phyloP scores from a whole-genome alignment of 2,329 filamentous ascomycete genomes.

The Dactylellina parvicollis region DNA sequence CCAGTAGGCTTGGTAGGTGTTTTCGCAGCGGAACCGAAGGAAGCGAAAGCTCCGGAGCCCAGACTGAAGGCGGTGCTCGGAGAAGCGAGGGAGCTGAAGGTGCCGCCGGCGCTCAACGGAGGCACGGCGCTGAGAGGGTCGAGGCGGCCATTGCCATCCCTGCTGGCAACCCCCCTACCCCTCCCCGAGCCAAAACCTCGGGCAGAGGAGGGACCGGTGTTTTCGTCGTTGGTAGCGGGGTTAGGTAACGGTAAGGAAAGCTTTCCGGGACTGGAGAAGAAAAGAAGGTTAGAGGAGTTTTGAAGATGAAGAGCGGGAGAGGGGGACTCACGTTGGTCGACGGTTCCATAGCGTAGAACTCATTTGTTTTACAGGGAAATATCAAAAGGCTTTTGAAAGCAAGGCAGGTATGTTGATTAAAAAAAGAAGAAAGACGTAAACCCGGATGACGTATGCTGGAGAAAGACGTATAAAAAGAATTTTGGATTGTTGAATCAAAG shows the following conservation, averaged over 20 bases:
- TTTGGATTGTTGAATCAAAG: slow-evolving; percentile 3
- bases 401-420: background rate
- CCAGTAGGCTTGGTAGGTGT: slow-evolving; percentile 67
- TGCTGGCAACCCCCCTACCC: slow-evolving; percentile 32
- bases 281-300: background rate
- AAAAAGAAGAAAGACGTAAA: slow-evolving; percentile 3
- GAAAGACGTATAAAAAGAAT: background rate
- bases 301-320: background rate
- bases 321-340: slow-evolving; percentile 40
- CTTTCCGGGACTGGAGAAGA: slow-evolving; percentile 38
- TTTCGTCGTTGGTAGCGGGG: slow-evolving; percentile 20
- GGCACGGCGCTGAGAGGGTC: slow-evolving; percentile 45
- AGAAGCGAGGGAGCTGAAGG: slow-evolving; percentile 65
- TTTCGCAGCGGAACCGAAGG: slow-evolving; percentile 77
- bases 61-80: slow-evolving; percentile 86
- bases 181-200: slow-evolving; percentile 39
- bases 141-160: slow-evolving; percentile 43
- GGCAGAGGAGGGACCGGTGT: slow-evolving; percentile 28
- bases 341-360: slow-evolving; percentile 53
- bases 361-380: slow-evolving; percentile 30
- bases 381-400: slow-evolving; percentile 22
- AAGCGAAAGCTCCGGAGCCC: slow-evolving; percentile 93
- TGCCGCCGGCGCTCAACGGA: slow-evolving; percentile 47
- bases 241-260: slow-evolving; percentile 43
- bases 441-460: slow-evolving; percentile 21